A percentile compares a stretch with the other conserved stretches of the same genome.
phyloP scores from a whole-genome alignment of 164 flowering plant genomes.

The Stephania yunnanensis region DNA sequence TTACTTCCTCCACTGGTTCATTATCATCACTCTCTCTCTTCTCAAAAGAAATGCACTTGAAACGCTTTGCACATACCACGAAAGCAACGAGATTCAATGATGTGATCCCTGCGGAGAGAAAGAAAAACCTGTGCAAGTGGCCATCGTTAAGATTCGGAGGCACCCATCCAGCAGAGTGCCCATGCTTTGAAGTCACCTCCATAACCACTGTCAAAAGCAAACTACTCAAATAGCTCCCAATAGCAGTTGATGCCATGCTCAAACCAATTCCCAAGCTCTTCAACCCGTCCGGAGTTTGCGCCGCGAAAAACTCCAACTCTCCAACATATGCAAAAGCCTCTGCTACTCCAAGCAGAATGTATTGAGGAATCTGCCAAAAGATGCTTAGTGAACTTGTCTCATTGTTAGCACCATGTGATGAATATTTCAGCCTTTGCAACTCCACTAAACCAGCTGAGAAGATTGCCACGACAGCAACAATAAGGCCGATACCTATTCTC shows the following conservation, averaged over 20 bases:
- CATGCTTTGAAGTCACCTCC: conserved; percentile 26
- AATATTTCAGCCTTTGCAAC: conserved; percentile 22
- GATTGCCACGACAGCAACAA: conserved; percentile 28
- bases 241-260: conserved; percentile 31
- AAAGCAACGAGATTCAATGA: conserved; percentile 22
- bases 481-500: conserved; percentile 40
- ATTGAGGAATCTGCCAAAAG: conserved; percentile 46
- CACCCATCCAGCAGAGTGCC: conserved; percentile 43
- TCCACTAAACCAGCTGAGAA: conserved; percentile 32
- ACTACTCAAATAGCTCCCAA: conserved; percentile 36
- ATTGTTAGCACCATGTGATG: background rate
- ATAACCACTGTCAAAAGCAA: conserved; percentile 31
- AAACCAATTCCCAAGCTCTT: conserved; percentile 41
- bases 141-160: conserved; percentile 39
- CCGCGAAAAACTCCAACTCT: conserved; percentile 36
- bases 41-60: conserved; percentile 27
- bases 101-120: conserved; percentile 30
- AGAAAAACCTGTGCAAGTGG: conserved; percentile 46
- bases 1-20: background rate
- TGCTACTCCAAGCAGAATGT: conserved; percentile 33
- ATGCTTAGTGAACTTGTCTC: conserved; percentile 32
- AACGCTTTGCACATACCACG: conserved; percentile 31
- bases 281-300: conserved; percentile 37
- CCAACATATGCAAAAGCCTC: conserved; percentile 43
- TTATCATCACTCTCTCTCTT: conserved; percentile 10